Conservation (phyloP, 352 stramenopile species). For the Blastocystis hominis region DNA sequence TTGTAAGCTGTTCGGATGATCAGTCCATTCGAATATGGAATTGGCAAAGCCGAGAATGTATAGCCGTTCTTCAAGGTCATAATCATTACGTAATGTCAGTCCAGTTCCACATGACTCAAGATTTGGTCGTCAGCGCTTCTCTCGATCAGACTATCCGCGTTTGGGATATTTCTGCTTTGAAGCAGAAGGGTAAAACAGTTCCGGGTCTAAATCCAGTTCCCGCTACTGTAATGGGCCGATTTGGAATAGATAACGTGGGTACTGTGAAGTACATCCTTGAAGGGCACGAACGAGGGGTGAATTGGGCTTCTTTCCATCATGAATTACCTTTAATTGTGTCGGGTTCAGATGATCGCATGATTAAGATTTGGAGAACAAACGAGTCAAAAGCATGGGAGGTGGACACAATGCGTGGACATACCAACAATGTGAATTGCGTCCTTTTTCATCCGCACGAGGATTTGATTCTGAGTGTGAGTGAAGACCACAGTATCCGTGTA, state of each 20-base stretch:
- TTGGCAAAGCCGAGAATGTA: slow-evolving; percentile 92
- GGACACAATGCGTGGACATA: slow-evolving; percentile 97
- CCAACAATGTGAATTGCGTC: slow-evolving; percentile 97
- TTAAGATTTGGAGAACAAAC: slow-evolving; percentile 97
- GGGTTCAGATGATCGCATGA: slow-evolving; percentile 93
- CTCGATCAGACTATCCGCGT: slow-evolving; percentile 96
- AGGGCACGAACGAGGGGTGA: slow-evolving; percentile 95
- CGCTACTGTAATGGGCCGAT: slow-evolving; percentile 49
- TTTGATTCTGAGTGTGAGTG: slow-evolving; percentile 95
- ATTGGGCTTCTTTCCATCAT: slow-evolving; percentile 95
- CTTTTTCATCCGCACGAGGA: slow-evolving; percentile 97
- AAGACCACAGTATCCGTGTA: slow-evolving; percentile 95
- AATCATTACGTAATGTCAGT: slow-evolving; percentile 99
- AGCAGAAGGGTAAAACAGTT: slow-evolving; percentile 82
- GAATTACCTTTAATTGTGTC: slow-evolving; percentile 87
- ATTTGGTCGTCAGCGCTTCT: slow-evolving; percentile 92
- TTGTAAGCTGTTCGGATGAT: slow-evolving; percentile 90
- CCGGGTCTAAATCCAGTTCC: background rate
- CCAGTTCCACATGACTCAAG: slow-evolving; percentile 93
- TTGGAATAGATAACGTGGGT: slow-evolving; percentile 87
- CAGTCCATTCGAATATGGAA: slow-evolving; percentile 99
- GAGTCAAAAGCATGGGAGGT: slow-evolving; percentile 99
- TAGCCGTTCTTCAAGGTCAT: slow-evolving; percentile 96
- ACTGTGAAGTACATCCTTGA: slow-evolving; percentile 99
- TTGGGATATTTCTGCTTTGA: slow-evolving; percentile 94